phyloP scores from a whole-genome alignment of 1,139 yeast genomes.

The Saccharomyces hybrid region DNA sequence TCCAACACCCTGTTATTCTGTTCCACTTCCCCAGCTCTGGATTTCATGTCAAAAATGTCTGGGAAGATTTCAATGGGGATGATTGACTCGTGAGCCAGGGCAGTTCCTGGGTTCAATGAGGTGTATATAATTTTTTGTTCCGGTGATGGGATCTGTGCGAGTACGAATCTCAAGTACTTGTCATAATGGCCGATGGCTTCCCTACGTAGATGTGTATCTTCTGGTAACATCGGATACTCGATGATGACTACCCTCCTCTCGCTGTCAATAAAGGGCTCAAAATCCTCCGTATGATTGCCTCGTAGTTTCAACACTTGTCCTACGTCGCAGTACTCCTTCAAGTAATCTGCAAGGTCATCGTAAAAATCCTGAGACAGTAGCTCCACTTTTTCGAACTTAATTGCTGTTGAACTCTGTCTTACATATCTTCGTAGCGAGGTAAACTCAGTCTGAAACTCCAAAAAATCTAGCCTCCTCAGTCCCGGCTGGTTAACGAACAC shows the following conservation, averaged over 20 bases:
- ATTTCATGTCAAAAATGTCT: conserved; percentile 28
- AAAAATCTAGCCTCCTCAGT: conserved; percentile 49
- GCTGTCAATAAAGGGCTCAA: conserved; percentile 47
- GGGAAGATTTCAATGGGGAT: conserved; percentile 26
- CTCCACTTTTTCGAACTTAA: conserved; percentile 32
- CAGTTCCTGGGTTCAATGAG: conserved; percentile 18
- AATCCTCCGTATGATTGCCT: conserved; percentile 20
- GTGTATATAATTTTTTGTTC: conserved; percentile 50
- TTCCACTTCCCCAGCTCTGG: conserved; percentile 46
- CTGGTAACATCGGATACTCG: conserved; percentile 45
- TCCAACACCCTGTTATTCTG: conserved; percentile 41
- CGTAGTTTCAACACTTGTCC: conserved; percentile 15
- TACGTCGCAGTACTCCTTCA: conserved; percentile 20
- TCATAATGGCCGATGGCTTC: conserved; percentile 41
- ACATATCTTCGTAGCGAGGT: conserved; percentile 48
- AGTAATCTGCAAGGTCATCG: conserved; percentile 18
- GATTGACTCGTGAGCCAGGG: conserved; percentile 9
- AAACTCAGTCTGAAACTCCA: conserved; percentile 40
- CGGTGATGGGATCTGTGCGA: conserved; percentile 65
- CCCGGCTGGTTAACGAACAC: conserved; percentile 68
- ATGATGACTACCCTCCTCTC: conserved; percentile 53
- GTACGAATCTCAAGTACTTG: conserved; percentile 40
- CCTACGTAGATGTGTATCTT: conserved; percentile 29
- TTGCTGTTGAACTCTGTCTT: conserved; percentile 53
- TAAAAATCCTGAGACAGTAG: conserved; percentile 35